Percentiles rank a stretch among this genome's conserved stretches.
Conservation (phyloP, 2,329 filamentous ascomycete genomes). For the Mollisia scopiformis region DNA sequence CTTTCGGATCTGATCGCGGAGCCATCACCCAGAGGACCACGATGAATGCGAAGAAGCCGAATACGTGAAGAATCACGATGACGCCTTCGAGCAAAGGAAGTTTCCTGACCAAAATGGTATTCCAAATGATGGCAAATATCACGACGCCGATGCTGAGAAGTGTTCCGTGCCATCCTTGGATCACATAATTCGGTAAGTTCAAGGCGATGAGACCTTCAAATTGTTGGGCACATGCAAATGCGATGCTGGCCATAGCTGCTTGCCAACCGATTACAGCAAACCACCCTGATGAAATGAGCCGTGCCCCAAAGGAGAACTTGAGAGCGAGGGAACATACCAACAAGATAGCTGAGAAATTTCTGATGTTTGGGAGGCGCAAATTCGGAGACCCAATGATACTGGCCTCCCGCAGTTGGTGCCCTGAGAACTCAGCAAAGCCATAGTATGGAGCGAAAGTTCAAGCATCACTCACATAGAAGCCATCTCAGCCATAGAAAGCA, state of each 20-base stretch:
- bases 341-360: conserved; percentile 55
- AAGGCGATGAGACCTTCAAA: conserved; percentile 44
- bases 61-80: conserved; percentile 46
- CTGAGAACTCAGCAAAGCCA: conserved; percentile 14
- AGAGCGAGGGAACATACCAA: conserved; percentile 36
- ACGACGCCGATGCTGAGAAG: conserved; percentile 45
- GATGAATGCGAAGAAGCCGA: conserved; percentile 47
- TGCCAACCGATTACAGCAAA: conserved; percentile 49
- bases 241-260: conserved; percentile 41
- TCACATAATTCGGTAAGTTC: conserved; percentile 40
- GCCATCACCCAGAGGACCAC: conserved; percentile 39
- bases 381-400: conserved; percentile 54
- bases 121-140: conserved; percentile 43
- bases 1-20: conserved; percentile 12
- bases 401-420: conserved; percentile 58
- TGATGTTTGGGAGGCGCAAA: conserved; percentile 50
- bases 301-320: not conserved
- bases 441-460: not conserved
- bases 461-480: conserved; percentile 18
- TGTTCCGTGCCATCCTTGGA: conserved; percentile 45
- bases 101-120: conserved; percentile 42
- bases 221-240: conserved; percentile 45
- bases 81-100: conserved; percentile 46
- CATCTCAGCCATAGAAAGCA: conserved; percentile 23
- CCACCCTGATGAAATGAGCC: conserved; percentile 40